phyloP scores from a whole-genome alignment of 129 eudicot species.

The Heracleum sosnowskyi region DNA sequence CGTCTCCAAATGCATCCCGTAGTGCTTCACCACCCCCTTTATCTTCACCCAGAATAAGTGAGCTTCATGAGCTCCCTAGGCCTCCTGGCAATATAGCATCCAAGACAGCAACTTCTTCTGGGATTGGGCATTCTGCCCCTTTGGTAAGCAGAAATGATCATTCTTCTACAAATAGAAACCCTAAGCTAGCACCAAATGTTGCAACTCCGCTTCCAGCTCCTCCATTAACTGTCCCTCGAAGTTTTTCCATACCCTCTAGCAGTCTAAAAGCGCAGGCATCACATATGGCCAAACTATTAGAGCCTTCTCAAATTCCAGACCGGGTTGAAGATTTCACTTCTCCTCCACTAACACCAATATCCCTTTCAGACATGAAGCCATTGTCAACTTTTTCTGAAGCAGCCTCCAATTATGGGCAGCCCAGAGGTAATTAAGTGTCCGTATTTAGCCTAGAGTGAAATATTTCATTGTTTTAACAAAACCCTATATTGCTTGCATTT shows the following conservation, averaged over 20 bases:
- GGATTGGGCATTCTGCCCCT: conserved; percentile 60
- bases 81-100: conserved; percentile 53
- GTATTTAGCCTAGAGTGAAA: neutral
- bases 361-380: conserved; percentile 47
- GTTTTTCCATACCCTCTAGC: conserved; percentile 71
- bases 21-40: conserved; percentile 59
- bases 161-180: conserved; percentile 48
- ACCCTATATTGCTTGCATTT: neutral
- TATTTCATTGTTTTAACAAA: neutral
- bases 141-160: conserved; percentile 42
- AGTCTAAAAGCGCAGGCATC: conserved; percentile 44
- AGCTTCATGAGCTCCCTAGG: conserved; percentile 97
- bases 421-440: conserved; percentile 36
- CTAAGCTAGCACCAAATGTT: conserved; percentile 20
- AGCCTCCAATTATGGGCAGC: conserved; percentile 32
- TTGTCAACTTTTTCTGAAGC: conserved; percentile 27
- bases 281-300: conserved; percentile 30
- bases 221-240: conserved; percentile 60
- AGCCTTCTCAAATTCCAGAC: conserved; percentile 29
- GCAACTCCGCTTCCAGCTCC: conserved; percentile 78
- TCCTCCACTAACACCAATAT: conserved; percentile 83
- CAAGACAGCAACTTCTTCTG: conserved; percentile 37
- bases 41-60: conserved; percentile 84
- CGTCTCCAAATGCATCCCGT: conserved; percentile 35
- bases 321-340: conserved; percentile 36